These are phyloP conservation scores for Pichia gijzeniarum DNA, from an alignment of 805 yeast species.

Conservation along the genomic window DNA sequence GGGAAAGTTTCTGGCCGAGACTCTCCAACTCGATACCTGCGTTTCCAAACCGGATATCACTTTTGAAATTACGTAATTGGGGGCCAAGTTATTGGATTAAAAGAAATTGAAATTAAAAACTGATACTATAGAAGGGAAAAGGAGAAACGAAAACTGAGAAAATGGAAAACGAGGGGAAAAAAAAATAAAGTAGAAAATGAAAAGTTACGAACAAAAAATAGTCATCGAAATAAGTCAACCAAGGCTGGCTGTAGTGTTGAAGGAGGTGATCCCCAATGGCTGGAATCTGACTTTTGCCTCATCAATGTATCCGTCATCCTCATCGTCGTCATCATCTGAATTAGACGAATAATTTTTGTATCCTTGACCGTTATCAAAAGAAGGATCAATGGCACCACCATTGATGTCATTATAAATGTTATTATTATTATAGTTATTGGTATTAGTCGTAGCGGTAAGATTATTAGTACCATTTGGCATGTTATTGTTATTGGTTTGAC, in stretches of 20 bases:
- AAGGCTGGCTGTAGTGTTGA: too few species aligned
- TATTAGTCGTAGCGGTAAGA: slow-evolving; percentile 7
- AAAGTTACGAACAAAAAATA: too few species aligned
- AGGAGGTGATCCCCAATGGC: slow-evolving; percentile 18
- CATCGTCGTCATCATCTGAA: slow-evolving; percentile 16
- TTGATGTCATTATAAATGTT: background rate
- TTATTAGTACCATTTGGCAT: slow-evolving; percentile 12
- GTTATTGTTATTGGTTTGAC: background rate
- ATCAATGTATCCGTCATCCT: slow-evolving; percentile 13
- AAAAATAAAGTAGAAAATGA: background rate
- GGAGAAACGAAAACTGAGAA: too few species aligned
- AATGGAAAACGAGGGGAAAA: too few species aligned
- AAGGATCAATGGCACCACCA: slow-evolving; percentile 3
- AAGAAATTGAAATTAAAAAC: too few species aligned
- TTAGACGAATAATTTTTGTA: slow-evolving; percentile 5
- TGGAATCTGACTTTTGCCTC: slow-evolving; percentile 13
- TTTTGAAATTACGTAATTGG: too few species aligned
- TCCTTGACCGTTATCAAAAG: background rate
- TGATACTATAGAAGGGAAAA: too few species aligned
- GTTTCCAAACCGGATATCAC: background rate
- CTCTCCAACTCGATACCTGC: background rate
- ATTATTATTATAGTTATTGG: background rate
- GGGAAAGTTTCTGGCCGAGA: too few species aligned
- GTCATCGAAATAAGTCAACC: too few species aligned
- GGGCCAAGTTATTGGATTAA: too few species aligned